These are phyloP conservation scores for Xerocomellus chrysenteron DNA, from an alignment of 768 basidiomycete species.

Conservation along the genomic window DNA sequence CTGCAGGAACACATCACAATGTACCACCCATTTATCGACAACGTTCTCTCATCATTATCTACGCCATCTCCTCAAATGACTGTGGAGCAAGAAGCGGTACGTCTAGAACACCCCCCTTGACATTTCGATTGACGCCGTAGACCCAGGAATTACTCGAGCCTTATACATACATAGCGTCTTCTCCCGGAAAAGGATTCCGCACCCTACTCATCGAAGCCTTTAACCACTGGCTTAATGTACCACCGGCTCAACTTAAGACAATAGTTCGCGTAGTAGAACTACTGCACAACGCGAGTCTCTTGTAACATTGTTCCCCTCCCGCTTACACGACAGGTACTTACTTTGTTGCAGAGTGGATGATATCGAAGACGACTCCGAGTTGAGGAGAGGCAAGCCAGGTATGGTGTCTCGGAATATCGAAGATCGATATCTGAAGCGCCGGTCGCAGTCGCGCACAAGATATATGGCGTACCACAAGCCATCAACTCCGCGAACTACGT, in stretches of 20 bases:
- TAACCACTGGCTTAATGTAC: constrained; percentile 89
- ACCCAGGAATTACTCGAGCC: constrained; percentile 72
- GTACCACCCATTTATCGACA: constrained; percentile 39
- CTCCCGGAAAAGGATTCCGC: constrained; percentile 91
- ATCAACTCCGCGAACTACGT: constrained; percentile 98
- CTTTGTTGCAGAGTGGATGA: constrained; percentile 72
- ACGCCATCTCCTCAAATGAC: constrained; percentile 24
- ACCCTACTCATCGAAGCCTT: constrained; percentile 86
- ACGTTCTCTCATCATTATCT: constrained; percentile 34
- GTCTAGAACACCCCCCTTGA: neutral
- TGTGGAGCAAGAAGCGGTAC: constrained; percentile 25
- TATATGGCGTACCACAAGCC: constrained; percentile 94
- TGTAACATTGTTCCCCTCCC: constrained; percentile 50
- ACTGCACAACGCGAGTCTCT: constrained; percentile 89
- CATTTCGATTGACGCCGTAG: neutral
- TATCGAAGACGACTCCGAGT: constrained; percentile 90
- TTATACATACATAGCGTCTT: constrained; percentile 77
- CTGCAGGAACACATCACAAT: constrained; percentile 5
- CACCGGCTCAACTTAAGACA: constrained; percentile 61
- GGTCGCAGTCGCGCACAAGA: constrained; percentile 85
- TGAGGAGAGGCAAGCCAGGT: constrained; percentile 86
- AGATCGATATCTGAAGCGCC: neutral
- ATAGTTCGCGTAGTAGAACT: constrained; percentile 84
- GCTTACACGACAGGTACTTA: neutral
- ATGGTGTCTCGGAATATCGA: neutral